Evolutionary conservation across 2,329 filamentous ascomycete genomes (phyloP), one percentile per base, ranked within the genome.

Genomic region (Cephalotrichum gorgonifer): DNA sequence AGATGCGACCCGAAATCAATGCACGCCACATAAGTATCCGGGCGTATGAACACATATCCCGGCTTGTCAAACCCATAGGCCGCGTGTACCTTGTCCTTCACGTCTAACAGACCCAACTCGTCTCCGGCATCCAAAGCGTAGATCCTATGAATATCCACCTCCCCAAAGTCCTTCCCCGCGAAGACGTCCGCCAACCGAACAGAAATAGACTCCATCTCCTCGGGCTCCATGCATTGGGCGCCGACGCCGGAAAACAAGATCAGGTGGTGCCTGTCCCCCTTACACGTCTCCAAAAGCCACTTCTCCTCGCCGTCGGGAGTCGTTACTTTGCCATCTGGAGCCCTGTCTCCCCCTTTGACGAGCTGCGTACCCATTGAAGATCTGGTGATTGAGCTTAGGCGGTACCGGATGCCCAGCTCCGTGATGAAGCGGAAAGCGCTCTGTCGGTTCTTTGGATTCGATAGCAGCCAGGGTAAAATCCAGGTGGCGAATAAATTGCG

Each of bases 301-400:
- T 45, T 52, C 45, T 54, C 52, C 14, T 49, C 48, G 9, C 46
- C 51, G 22, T 50, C 55, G 1, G 33, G 47, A 11, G 39, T 51
- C 41, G 35, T 23, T 1, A 67, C 26, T 44, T 52, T 54, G 4
- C 65, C 66, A 50, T 74, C 68, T 0, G 67, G 67, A 4, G 71
- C 60, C 14, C 75, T 66, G 54, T 75, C 69, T 2, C 74, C 74
- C 28, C 72, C 71, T 41, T 63, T 62, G 2, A 76, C 54, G 0
- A 54, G 56, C 0, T 69, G 68, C 2, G 51, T 53, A 42, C 59
- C 64, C 4, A 57, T 59, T 1, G 49, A 62, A 1, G 62, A 62
- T 12, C 58, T 59, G 2, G 67, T 63, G 11, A 74, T 55, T 2
- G 57, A 44, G 49, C 66, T 71, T 1, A 58, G 52, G 9, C 69